Conservation (phyloP, 2,329 filamentous ascomycete genomes). For the Ophiognomonia clavigignenti-juglandacearum region DNA sequence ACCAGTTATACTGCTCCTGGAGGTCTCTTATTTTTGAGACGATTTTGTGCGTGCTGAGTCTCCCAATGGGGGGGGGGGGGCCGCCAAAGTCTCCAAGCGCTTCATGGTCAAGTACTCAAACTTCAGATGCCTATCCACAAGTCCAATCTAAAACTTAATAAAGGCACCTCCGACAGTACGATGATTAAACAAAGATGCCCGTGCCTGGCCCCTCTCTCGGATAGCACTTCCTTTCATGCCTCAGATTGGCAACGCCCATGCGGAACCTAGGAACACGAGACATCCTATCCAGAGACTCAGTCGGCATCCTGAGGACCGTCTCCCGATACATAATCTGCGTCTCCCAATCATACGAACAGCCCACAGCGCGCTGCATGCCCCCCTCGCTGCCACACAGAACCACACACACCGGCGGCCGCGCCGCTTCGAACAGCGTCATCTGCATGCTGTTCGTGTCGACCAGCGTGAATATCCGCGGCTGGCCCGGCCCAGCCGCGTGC, state of each 20-base stretch:
- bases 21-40: no score
- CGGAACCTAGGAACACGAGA: conserved; percentile 26
- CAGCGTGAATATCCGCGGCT: conserved; percentile 30
- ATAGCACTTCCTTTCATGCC: background rate
- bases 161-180: no score
- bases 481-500: conserved; percentile 22
- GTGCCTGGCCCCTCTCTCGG: background rate
- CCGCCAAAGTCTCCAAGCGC: no score
- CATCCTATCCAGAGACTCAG: conserved; percentile 31
- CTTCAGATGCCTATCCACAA: no score
- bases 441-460: conserved; percentile 32
- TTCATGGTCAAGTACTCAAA: no score
- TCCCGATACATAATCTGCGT: conserved; percentile 36
- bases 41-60: no score
- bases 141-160: no score
- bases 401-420: conserved; percentile 33
- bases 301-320: conserved; percentile 37
- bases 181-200: background rate
- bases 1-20: no score
- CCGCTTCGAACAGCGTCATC: conserved; percentile 29
- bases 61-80: no score
- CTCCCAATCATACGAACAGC: conserved; percentile 38
- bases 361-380: conserved; percentile 40
- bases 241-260: conserved; percentile 18
- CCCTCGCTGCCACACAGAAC: conserved; percentile 38